Base-by-base conservation (phyloP, 1,284 basidiomycete genomes). In the Gymnopus androsaceus region DNA sequence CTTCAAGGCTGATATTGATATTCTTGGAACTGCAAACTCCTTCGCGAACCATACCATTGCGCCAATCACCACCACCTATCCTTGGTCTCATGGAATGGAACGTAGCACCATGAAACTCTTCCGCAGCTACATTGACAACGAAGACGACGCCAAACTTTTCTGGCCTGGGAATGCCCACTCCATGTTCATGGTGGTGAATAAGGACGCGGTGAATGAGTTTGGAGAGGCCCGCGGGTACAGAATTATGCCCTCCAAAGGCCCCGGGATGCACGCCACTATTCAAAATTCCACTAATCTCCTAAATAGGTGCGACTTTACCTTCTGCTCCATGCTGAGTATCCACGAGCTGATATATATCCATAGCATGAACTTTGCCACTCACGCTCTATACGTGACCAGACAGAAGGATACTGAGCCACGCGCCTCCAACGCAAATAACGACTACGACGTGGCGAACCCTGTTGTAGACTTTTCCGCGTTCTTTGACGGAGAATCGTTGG, bases 121-220 rank as follows among this genome's bases (percentile, higher is more conserved):
- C 53, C 58, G 59, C 17, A 53, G 19, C 25, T 58, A 59, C 12
- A 36, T 63, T n/a, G 51, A 59, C 38, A 62, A 57, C 27, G 62
- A 63, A 44, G 57, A 61, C 42, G 48, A 62, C 2, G 53, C 56
- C 14, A 61, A 60, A 17, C 45, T 63, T 25, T 51, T 61, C 7
- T 63, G 62, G 62, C 57, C 62, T 1, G 21, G n/a, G 11, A 63
- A 63, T 37, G 57, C 51, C 4, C 59, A 38, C 9, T 61, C 45
- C 7, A 60, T 60, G 60, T 63, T 60, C 55, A 23, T 63, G 55
- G 59, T 63, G 12, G 62, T 61, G 27, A 63, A 63, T 25, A 61
- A 59, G 31, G 55, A 63, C 38, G 42, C 19, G 31, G 44, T 37
- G 8, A 63, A 63, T 19, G 55, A 62, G 31, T 63, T 57, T 34